Conservation (phyloP, 2,329 filamentous ascomycete species). For the Scedosporium aurantiacum region DNA sequence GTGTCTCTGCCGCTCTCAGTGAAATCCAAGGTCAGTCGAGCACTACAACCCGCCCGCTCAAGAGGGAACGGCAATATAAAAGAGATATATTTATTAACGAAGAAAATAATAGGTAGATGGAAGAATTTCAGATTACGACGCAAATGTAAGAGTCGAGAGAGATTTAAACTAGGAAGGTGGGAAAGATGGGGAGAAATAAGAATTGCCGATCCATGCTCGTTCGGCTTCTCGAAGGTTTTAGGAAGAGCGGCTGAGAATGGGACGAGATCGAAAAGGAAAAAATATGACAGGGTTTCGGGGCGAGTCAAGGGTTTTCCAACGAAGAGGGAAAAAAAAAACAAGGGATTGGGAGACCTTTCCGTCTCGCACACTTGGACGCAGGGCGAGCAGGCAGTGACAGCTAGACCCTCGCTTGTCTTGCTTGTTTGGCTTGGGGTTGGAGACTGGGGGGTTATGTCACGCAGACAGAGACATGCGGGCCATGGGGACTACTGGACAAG, state of each 20-base stretch:
- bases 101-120: not conserved
- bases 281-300: no score
- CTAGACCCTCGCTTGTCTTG: no score
- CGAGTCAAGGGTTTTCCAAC: not conserved
- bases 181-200: not conserved
- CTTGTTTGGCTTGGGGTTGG: no score
- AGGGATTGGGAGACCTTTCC: not conserved
- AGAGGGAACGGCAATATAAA: not conserved
- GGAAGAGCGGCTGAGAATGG: not conserved
- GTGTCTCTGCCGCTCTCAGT: not conserved
- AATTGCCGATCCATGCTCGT: not conserved
- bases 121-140: not conserved
- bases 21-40: not conserved
- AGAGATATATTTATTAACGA: not conserved
- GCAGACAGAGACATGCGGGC: no score
- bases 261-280: not conserved
- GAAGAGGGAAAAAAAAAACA: not conserved
- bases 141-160: not conserved
- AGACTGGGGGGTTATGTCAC: no score
- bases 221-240: not conserved
- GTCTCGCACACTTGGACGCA: no score
- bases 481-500: no score
- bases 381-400: no score
- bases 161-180: not conserved
- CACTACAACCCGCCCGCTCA: not conserved